Base-by-base conservation (phyloP, 495 filamentous ascomycete species). In the Aspergillus baeticus region DNA sequence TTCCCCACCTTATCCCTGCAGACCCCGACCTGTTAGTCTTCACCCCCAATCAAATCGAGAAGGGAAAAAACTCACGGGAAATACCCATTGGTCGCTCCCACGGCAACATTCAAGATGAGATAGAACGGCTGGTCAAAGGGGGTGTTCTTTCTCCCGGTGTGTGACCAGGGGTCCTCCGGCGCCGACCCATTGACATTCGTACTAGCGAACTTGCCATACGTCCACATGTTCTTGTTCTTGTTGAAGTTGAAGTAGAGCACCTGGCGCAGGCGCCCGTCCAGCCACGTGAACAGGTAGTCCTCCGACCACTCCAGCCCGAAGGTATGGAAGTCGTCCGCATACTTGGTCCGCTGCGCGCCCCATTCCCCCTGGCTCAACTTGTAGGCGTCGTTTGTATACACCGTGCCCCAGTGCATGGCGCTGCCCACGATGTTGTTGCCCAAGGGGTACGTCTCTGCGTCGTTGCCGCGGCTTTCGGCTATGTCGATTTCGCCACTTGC, bases 51-150 rank as follows among this genome's bases (percentile, higher is more conserved):
- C n/a, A n/a, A 35, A 35, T 35, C 33, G 33, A 6, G 33, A 6
- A 35, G 33, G 33, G 33, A 35, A 35, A 15, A n/a, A n/a, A n/a
- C 29, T 34, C 18, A 49, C 45, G 45, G 45, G 18, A 49, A 49
- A 49, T 49, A 49, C n/a, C 45, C 45, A 49, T 49, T 49, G 1
- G 45, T 49, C 1, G 23, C 11, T 2, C 45, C 45, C 6, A 49
- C 45, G 2, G 45, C 45, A 14, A 49, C 45, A 35, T 29, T 49
- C 14, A 49, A 17, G 31, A 49, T 49, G 2, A 49, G 29, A 20
- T 49, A 49, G 14, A 49, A 49, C 11, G 45, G 45, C 45, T 49
- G 45, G 20, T 49, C 45, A 49, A 49, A 49, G 5, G 45, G 45
- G 7, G 45, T 49, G 45, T 49, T 49, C 14, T 17, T 15, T 4